A percentile compares a stretch with the other conserved stretches of the same genome.
Evolutionary conservation across 2,329 filamentous ascomycete genomes (phyloP).

Genomic region (Cadophora luteo-olivacea): DNA sequence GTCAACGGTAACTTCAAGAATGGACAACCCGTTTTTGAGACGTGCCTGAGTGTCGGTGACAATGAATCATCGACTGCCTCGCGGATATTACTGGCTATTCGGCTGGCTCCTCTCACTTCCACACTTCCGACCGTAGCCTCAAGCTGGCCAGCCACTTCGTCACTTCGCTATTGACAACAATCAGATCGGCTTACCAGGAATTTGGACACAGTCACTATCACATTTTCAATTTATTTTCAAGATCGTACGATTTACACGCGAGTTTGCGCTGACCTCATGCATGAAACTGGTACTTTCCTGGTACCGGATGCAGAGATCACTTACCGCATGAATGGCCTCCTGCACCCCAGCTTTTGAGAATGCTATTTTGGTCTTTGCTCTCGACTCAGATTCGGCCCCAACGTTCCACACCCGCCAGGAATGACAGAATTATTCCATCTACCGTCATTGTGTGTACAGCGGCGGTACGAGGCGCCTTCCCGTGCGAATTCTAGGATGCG

Average conservation of each 20-base stretch:
- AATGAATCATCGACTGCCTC: not conserved
- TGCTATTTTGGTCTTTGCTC: not conserved
- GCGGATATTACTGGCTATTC: constrained; percentile 10
- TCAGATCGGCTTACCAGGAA: constrained; percentile 1
- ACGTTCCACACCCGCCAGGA: not conserved
- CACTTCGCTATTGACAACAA: not conserved
- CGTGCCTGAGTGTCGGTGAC: not conserved
- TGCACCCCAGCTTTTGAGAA: constrained; percentile 10
- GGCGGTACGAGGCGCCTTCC: not conserved
- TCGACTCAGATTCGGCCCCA: not conserved
- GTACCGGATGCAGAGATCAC: not conserved
- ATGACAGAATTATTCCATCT: not conserved
- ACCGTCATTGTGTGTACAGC: not conserved
- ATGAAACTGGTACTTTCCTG: not conserved
- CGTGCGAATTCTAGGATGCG: not conserved
- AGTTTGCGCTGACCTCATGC: not conserved
- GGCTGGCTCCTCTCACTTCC: constrained; percentile 6
- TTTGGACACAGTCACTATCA: not conserved
- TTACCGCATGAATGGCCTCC: constrained; percentile 6
- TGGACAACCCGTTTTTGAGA: not conserved
- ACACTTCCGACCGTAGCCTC: not conserved
- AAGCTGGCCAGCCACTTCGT: not conserved
- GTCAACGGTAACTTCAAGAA: not conserved
- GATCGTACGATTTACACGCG: not conserved
- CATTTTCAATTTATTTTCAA: constrained; percentile 2